phyloP scores from a whole-genome alignment of 257 asterid genomes.

The Nicotiana tabacum region DNA sequence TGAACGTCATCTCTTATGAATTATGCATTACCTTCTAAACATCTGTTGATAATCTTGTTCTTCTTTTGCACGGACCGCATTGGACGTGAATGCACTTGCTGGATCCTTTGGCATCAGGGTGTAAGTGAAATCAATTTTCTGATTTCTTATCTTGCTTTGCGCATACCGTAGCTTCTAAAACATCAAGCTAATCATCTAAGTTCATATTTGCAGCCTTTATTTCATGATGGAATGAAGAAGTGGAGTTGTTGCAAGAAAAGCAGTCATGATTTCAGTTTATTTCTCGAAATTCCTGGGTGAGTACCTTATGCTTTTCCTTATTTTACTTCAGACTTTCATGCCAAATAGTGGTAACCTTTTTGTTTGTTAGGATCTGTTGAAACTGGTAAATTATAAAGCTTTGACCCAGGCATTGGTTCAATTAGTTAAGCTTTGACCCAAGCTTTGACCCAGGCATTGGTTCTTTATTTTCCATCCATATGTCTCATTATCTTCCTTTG shows the following conservation, averaged over 20 bases:
- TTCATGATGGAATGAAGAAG: conserved; percentile 94
- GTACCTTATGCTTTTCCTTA: conserved; percentile 1
- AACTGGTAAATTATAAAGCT: background rate
- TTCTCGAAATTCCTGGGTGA: conserved; percentile 76
- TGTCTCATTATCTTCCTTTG: background rate
- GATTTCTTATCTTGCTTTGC: background rate
- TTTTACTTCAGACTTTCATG: background rate
- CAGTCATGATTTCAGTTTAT: conserved; percentile 89
- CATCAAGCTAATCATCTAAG: background rate
- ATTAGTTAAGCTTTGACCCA: too few species aligned
- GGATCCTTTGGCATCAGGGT: conserved; percentile 23
- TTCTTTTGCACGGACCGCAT: conserved; percentile 10
- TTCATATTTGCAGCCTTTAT: conserved; percentile 57
- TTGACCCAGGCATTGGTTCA: background rate
- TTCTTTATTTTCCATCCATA: background rate
- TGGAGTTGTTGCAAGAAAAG: conserved; percentile 98
- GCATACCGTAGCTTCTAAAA: background rate
- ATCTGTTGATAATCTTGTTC: background rate
- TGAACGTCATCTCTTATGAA: background rate
- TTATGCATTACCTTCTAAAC: background rate
- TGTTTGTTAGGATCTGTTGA: background rate
- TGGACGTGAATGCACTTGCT: background rate
- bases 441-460: background rate
- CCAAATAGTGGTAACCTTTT: background rate
- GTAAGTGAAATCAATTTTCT: conserved; percentile 24